Base-by-base conservation (phyloP, 257 asterid species). In the Scutellaria galericulata region DNA sequence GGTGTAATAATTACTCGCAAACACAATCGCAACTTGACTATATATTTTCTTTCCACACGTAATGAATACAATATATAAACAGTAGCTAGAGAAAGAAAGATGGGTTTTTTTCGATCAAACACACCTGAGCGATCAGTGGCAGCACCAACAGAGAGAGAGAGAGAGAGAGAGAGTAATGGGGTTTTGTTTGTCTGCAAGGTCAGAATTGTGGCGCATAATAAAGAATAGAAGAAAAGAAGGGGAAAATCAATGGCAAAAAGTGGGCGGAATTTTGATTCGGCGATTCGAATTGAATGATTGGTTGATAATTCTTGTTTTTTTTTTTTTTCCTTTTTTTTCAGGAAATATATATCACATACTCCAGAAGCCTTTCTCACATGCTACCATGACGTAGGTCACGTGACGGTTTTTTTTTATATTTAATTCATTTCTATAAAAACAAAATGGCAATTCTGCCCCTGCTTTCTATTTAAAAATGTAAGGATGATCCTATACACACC, bases 41-140 rank as follows among this genome's bases (percentile, higher is more conserved):
- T 52, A 47, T 35, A 41, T n/a, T 46, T 20, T 64, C 81, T n/a
- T 31, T 11, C 41, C 62, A 15, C 46, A 52, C 66, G 69, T 11
- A 54, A 9, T 37, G 45, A 39, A 9, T 14, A 61, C 66, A 9
- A 20, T 5, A 13, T n/a, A 63, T 58, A 14, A 13, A 58, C 52
- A 22, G 46, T 50, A 57, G 40, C 64, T 20, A 22, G 48, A 63
- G 42, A 66, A 9, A 46, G 14, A 48, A 37, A 67, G 22, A 46
- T 24, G 73, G 74, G 46, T 0, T 46, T 69, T 69, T 79, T 52
- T n/a, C 7, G 70, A 62, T 66, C 52, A n/a, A 79, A 71, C 84
- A 75, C 64, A 79, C 81, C 83, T 52, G 80, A 1, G 54, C 62
- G 73, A 67, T 46, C 63, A 66, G 77, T 65, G 47, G 78, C 47